phyloP scores from a whole-genome alignment of 192 early-diverging fungal species.

The Dissophora ornata region DNA sequence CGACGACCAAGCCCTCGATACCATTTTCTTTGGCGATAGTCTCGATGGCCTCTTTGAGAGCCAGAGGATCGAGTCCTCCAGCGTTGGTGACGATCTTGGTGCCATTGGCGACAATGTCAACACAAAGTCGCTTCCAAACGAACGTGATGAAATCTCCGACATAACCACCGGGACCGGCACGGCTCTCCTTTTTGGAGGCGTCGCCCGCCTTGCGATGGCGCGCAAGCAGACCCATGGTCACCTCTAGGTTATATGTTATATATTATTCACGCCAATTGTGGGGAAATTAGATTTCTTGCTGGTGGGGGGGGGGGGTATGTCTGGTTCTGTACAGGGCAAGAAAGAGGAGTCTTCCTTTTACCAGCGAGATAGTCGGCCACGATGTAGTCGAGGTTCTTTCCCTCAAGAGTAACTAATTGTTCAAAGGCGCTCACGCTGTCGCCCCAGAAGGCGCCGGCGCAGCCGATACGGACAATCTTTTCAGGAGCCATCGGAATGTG shows the following conservation, averaged over 20 bases:
- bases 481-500: conserved; percentile 3
- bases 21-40: conserved; percentile 55
- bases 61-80: conserved; percentile 70
- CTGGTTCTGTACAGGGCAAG: too few species aligned
- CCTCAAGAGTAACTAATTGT: conserved; percentile 64
- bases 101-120: conserved; percentile 62
- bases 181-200: conserved; percentile 53
- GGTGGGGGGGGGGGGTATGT: too few species aligned
- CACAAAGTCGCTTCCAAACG: conserved; percentile 60
- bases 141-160: conserved; percentile 70
- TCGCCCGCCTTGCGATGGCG: conserved; percentile 57
- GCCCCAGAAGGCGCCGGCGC: conserved; percentile 72
- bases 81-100: conserved; percentile 76
- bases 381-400: conserved; percentile 62
- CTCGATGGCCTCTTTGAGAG: conserved; percentile 74
- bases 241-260: conserved; percentile 56
- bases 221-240: conserved; percentile 77
- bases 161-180: conserved; percentile 62
- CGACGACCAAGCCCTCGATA: conserved; percentile 59
- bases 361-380: conserved; percentile 76
- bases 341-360: conserved; percentile 28
- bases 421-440: conserved; percentile 65
- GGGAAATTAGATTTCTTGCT: too few species aligned
- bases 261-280: neutral
- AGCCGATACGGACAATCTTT: conserved; percentile 67